Evolutionary conservation across 2,329 filamentous ascomycete genomes (phyloP), one percentile per base, ranked within the genome.

Genomic region (Trichoderma atrobrunneum): DNA sequence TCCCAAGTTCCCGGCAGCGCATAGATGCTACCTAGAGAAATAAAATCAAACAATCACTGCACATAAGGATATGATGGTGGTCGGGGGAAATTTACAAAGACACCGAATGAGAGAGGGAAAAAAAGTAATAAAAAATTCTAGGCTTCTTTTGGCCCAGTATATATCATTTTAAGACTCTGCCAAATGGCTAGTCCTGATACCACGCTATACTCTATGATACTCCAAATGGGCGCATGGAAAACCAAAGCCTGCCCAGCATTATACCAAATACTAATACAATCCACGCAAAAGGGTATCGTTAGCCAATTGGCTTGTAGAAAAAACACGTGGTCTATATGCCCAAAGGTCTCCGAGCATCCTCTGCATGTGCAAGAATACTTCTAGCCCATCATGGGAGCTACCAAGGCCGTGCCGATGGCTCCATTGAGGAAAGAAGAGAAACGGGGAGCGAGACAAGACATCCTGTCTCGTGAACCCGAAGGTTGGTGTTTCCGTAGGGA

Each of bases 201-300:
- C 57, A 70, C 57, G 56, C 39, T 70, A 28, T 62, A 16, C 16
- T 36, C 57, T 70, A 70, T 61, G 21, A 54, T 34, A 60, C 68
- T 14, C 32, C 21, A 30, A 34, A 54, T 51, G 21, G 66, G 57
- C 21, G n/a, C 6, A 54, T 36, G 57, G 16, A 28, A 69, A 71
- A 64, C n/a, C 68, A 71, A 39, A 64, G 12, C 26, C 56, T 34
- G 28, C 68, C 34, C 34, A 30, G 14, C 6, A 59, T 32, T 28
- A 51, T 12, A 21, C 61, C 61, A 71, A 14, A 71, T 21, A 2
- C 32, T 30, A 67, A 51, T 24, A 32, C 18, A 26, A 57, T 68
- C 59, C 56, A 69, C 43, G 26, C 57, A 67, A 72, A 64, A 26
- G 70, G 64, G 70, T 68, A 68, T 68, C 64, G 28, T 30, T 57